Base-by-base conservation (phyloP, 2,329 filamentous ascomycete species). In the Botrytis elliptica region DNA sequence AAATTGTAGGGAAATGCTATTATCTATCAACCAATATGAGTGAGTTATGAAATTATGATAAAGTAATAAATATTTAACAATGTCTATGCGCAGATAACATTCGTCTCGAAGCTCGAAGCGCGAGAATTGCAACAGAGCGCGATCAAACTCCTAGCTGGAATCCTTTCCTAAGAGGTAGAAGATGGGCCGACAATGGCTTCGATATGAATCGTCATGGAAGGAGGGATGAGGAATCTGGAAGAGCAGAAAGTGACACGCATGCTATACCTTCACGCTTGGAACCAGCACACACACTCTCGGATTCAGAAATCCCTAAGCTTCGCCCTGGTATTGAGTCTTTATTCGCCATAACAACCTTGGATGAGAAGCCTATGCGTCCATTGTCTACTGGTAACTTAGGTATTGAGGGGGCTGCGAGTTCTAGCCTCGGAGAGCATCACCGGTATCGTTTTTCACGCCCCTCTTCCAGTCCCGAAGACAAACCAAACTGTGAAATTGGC, bases 61-160 rank as follows among this genome's bases (percentile, higher is more conserved):
- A 33, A 22, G 7, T 4, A 14, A 33, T 22, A 46, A 18, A 46
- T 22, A 33, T 46, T 14, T 22, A 33, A 65, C 1, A 33, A 55
- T 16, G n/a, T 44, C 14, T 22, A 16, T 14, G 5, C 4, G 5
- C 20, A 65, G 62, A 65, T 33, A 46, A 46, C 18, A 9, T 65
- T 65, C 62, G 62, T 65, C 62, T 33, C 40, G n/a, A 18, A 65
- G 62, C 62, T 65, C 40, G 62, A 65, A 65, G n/a, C 20, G 40
- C 62, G 18, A 65, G n/a, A 33, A 65, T 65, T 25, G 25, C 9
- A 33, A 22, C n/a, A 9, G 62, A 65, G 29, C 40, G 62, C 9
- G n/a, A 46, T 46, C 40, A 65, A 46, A 18, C 5, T 14, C 40
- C n/a, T 33, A 42, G n/a, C 40, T 46, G 40, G 40, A 33, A 65